These are phyloP conservation scores for Elongisporangium prolatum DNA, from an alignment of 352 stramenopile species.

Conservation along the genomic window DNA sequence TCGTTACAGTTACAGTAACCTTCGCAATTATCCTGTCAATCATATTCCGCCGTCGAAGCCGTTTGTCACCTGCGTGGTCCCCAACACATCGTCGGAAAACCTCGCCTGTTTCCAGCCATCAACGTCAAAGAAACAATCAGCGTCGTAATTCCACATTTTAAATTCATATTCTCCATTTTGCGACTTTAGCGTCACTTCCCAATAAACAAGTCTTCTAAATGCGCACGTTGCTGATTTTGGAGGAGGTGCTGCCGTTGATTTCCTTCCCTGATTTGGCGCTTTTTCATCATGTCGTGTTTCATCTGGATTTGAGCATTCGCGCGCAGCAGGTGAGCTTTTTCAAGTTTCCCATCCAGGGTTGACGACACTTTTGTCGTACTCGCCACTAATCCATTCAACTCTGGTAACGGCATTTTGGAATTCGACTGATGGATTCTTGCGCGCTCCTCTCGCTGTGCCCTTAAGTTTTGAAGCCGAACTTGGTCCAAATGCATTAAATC, in stretches of 20 bases:
- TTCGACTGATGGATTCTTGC: background rate
- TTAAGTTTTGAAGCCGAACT: constrained; percentile 39
- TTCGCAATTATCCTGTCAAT: constrained; percentile 62
- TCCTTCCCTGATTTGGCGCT: constrained; percentile 1
- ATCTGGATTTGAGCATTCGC: constrained; percentile 6
- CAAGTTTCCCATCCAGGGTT: constrained; percentile 4
- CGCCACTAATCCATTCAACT: background rate
- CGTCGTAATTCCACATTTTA: constrained; percentile 50
- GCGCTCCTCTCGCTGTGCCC: constrained; percentile 34
- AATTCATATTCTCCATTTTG: constrained; percentile 10
- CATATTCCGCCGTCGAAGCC: constrained; percentile 38
- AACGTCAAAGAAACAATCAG: constrained; percentile 7
- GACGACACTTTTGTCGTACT: background rate
- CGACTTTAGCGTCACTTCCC: constrained; percentile 7
- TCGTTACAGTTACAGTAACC: constrained; percentile 45
- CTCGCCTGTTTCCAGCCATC: constrained; percentile 8
- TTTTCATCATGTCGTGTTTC: constrained; percentile 13
- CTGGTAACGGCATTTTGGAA: background rate
- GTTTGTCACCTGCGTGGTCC: constrained; percentile 21
- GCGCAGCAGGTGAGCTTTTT: constrained; percentile 7
- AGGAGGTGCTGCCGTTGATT: constrained; percentile 7
- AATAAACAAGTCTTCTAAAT: constrained; percentile 26
- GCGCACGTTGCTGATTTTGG: constrained; percentile 9
- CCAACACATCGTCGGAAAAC: constrained; percentile 22
- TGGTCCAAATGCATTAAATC: constrained; percentile 38